Evolutionary conservation across 1,284 basidiomycete genomes (phyloP).

Genomic region (Pisolithus thermaeus): DNA sequence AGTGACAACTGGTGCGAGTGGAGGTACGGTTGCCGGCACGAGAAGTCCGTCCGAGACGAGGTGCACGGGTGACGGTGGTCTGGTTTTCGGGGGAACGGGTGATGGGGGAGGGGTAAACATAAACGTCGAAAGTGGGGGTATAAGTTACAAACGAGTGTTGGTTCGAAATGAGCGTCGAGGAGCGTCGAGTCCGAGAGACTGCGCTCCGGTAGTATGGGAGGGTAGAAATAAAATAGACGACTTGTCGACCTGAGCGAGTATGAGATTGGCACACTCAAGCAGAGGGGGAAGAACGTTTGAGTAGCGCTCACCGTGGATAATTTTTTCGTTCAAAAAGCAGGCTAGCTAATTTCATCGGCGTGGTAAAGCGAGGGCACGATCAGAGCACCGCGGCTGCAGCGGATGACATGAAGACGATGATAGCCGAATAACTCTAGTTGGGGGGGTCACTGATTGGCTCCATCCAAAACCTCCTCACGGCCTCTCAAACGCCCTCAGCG

Average conservation of each 20-base stretch:
- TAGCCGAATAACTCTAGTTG: constrained; percentile 4
- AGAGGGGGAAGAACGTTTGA: neutral
- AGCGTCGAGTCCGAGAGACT: constrained; percentile 10
- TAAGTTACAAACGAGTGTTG: constrained; percentile 16
- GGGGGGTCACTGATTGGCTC: neutral
- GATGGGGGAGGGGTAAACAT: constrained; percentile 54
- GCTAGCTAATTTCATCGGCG: constrained; percentile 5
- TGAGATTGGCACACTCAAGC: neutral
- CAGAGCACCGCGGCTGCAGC: neutral
- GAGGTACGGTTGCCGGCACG: constrained; percentile 6
- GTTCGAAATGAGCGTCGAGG: constrained; percentile 23
- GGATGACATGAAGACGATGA: neutral
- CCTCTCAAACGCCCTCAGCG: too few relatives aligned
- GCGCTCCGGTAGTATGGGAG: neutral
- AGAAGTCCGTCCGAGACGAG: constrained; percentile 1
- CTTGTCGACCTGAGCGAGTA: neutral
- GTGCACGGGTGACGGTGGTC: constrained; percentile 5
- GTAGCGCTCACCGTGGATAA: constrained; percentile 9
- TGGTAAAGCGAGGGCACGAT: constrained; percentile 9
- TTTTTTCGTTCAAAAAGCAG: neutral
- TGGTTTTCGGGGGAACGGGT: constrained; percentile 26
- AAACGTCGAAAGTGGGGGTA: constrained; percentile 3
- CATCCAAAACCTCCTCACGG: too few relatives aligned
- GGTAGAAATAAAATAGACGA: neutral
- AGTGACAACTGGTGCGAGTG: constrained; percentile 9